Base-by-base conservation (phyloP, 495 filamentous ascomycete species). In the Mycothermus thermophilus region DNA sequence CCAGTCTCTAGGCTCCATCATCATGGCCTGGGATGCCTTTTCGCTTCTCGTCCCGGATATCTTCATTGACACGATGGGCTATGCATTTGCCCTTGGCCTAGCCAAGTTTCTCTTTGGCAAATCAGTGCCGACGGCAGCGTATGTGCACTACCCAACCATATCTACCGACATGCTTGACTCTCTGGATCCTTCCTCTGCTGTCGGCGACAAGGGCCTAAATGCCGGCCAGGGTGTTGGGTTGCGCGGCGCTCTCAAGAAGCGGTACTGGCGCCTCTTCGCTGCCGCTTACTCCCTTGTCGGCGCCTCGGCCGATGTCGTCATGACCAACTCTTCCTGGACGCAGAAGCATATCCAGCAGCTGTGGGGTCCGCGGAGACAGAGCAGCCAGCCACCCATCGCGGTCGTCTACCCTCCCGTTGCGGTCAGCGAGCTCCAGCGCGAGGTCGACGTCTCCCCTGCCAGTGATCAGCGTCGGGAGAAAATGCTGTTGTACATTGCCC, bases 81-180 rank as follows among this genome's bases (percentile, higher is more conserved):
- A 96, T 54, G 83, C 88, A 14, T 97, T 96, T 54, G 69, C 81
- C 2, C 67, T 93, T 8, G 83, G 80, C 4, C 60, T 93, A 9
- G 77, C 69, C 59, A 92, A 88, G 48, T 69, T 77, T 29, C 68
- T 95, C 14, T 95, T 97, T 58, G 78, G 70, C 1, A 52, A 60
- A 10, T 6, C 6, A 11, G 74, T 95, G 13, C 86, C 92, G 3
- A 92, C 83, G 2, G 83, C 70, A 22, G 90, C 90, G 10, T 97
- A 97, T 50, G 87, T 97, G 2, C 90, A 97, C 56, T 97, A 95
- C 52, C 90, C 90, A 5, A 95, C 90, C 29, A 97, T 97, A 30
- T 94, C 86, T 4, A 97, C 88, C 21, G 92, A 97, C 55, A 97
- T 97, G 90, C 77, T 97, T 5, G 67, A 65, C 26, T 84, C 83